Percentiles rank a stretch among this genome's conserved stretches.
Conservation (phyloP, 768 basidiomycete species). For the Boletus subcaerulescens region DNA sequence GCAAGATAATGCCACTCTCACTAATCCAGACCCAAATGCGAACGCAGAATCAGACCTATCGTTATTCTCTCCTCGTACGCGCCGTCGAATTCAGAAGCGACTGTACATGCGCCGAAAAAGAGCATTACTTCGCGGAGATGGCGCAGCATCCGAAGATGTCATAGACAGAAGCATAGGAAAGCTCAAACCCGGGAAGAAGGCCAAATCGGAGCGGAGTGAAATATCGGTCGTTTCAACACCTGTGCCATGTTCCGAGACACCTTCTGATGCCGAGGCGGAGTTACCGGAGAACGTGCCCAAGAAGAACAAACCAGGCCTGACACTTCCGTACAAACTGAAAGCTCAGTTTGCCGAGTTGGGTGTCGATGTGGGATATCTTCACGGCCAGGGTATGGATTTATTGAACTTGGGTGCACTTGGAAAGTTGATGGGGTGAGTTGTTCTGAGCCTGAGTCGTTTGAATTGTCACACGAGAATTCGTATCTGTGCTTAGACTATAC, state of each 20-base stretch:
- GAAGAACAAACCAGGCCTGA: slow-evolving; percentile 36
- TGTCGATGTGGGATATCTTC: slow-evolving; percentile 44
- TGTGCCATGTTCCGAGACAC: slow-evolving; percentile 2
- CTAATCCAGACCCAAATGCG: not conserved
- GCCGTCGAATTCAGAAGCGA: slow-evolving; percentile 57
- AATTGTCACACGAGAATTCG: slow-evolving; percentile 1
- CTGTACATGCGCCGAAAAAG: slow-evolving; percentile 73
- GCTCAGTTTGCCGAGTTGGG: slow-evolving; percentile 41
- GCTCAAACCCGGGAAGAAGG: slow-evolving; percentile 40
- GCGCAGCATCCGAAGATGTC: not conserved
- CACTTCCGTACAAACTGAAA: slow-evolving; percentile 44
- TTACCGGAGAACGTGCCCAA: slow-evolving; percentile 8
- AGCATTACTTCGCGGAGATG: slow-evolving; percentile 44
- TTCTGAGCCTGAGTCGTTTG: not conserved
- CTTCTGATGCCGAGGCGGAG: slow-evolving; percentile 9
- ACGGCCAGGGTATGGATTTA: slow-evolving; percentile 40
- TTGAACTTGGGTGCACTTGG: slow-evolving; percentile 37
- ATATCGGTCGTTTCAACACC: slow-evolving; percentile 7
- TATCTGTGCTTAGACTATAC: slow-evolving; percentile 24
- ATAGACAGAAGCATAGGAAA: slow-evolving; percentile 15
- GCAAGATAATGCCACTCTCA: not conserved
- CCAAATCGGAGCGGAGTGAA: not conserved
- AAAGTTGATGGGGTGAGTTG: slow-evolving; percentile 42
- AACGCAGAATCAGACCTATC: slow-evolving; percentile 16
- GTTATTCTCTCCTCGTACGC: slow-evolving; percentile 45